phyloP scores from a whole-genome alignment of 108 stramenopile genomes.

The Skeletonema menzelii region DNA sequence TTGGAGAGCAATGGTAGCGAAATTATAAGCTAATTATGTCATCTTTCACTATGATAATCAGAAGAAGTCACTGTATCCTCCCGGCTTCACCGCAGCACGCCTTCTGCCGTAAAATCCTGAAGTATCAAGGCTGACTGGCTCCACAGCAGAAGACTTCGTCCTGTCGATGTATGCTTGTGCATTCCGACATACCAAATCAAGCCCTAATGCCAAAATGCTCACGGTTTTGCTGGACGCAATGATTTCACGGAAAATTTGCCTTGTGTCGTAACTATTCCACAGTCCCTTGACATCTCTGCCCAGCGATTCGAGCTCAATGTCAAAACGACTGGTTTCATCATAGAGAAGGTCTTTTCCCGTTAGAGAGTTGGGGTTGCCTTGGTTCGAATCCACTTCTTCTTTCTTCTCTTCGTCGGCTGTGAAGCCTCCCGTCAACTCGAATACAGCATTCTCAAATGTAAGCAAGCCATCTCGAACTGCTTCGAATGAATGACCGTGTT shows the following conservation, averaged over 20 bases:
- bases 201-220: constrained; percentile 70
- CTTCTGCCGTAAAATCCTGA: constrained; percentile 20
- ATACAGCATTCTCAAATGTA: constrained; percentile 79
- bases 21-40: not conserved
- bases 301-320: constrained; percentile 84
- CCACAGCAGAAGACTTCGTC: constrained; percentile 40
- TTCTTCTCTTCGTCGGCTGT: constrained; percentile 14
- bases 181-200: constrained; percentile 82
- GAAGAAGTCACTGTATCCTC: constrained; percentile 48
- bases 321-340: constrained; percentile 59
- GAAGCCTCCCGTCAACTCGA: constrained; percentile 69
- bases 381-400: not conserved
- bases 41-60: constrained; percentile 7
- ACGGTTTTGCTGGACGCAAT: constrained; percentile 58
- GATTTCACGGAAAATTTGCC: constrained; percentile 79
- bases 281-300: constrained; percentile 65
- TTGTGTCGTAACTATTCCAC: constrained; percentile 71
- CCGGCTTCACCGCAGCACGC: constrained; percentile 43
- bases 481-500: constrained; percentile 68
- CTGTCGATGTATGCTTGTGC: constrained; percentile 56
- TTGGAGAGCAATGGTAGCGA: constrained; percentile 86
- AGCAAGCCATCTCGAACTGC: constrained; percentile 70
- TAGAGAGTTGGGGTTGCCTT: constrained; percentile 10
- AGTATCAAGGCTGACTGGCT: constrained; percentile 3
- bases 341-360: constrained; percentile 58